phyloP scores from a whole-genome alignment of 163 green algal genomes.

The Coccomyxa subellipsoidea region DNA sequence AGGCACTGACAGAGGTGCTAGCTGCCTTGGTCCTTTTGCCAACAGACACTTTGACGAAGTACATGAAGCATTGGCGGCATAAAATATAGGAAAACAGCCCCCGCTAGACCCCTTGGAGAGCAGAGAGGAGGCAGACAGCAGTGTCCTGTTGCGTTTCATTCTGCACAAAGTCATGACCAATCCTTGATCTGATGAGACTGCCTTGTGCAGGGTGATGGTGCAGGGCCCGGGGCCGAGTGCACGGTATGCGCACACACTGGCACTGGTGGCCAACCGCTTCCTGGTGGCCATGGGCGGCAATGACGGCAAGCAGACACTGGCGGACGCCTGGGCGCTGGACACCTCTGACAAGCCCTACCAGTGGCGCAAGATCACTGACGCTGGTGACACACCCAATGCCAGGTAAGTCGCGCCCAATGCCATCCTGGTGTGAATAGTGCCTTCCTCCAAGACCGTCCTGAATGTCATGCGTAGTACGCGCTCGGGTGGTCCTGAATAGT shows the following conservation, averaged over 20 bases:
- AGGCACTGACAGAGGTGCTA: too few species aligned
- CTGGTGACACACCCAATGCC: constrained; percentile 72
- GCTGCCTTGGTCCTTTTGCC: too few species aligned
- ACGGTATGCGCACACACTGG: constrained; percentile 94
- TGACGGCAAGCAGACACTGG: constrained; percentile 88
- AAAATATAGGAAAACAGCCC: too few species aligned
- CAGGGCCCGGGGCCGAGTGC: constrained; percentile 86
- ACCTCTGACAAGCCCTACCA: constrained; percentile 98
- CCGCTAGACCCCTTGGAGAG: too few species aligned
- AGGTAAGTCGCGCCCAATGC: constrained; percentile 38
- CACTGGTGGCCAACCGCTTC: constrained; percentile 95
- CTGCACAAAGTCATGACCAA: too few species aligned
- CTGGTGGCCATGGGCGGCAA: constrained; percentile 97
- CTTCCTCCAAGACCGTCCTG: neutral
- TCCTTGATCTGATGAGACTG: too few species aligned
- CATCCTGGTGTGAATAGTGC: neutral
- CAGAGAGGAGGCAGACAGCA: too few species aligned
- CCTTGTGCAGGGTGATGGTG: constrained; percentile 89
- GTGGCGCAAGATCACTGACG: constrained; percentile 88
- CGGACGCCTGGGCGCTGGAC: constrained; percentile 94
- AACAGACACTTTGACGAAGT: too few species aligned
- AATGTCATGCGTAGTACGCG: too few species aligned
- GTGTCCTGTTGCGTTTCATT: too few species aligned
- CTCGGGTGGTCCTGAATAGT: too few species aligned
- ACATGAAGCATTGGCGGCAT: too few species aligned